Conservation (phyloP, 139 green algal genomes). For the Pleodorina starrii region DNA sequence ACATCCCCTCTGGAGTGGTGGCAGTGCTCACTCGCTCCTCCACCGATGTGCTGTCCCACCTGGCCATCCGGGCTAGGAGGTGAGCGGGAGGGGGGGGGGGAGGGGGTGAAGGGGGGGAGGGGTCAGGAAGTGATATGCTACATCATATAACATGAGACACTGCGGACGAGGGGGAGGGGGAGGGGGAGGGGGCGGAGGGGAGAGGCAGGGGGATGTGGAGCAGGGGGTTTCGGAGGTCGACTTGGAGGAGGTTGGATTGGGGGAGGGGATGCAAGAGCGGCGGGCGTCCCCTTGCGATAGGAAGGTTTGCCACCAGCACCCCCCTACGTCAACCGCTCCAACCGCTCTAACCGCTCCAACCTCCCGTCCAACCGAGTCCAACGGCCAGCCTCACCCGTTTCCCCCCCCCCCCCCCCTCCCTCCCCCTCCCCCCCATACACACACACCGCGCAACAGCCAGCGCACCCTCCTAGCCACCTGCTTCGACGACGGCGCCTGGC, state of each 20-base stretch:
- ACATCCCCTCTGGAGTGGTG: constrained; percentile 86
- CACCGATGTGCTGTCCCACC: constrained; percentile 91
- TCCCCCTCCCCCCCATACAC: too few species aligned
- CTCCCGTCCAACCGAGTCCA: too few species aligned
- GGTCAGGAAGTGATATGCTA: background rate
- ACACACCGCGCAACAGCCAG: constrained; percentile 51
- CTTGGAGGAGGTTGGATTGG: too few species aligned
- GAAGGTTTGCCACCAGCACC: too few species aligned
- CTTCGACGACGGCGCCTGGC: constrained; percentile 75
- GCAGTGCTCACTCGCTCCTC: constrained; percentile 81
- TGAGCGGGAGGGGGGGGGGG: background rate
- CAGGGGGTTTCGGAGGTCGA: too few species aligned
- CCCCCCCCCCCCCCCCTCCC: too few species aligned
- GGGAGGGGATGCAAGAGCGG: too few species aligned
- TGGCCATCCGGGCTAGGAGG: constrained; percentile 89
- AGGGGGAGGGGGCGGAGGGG: background rate
- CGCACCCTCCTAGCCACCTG: constrained; percentile 88
- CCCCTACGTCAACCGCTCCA: too few species aligned
- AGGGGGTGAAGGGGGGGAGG: background rate
- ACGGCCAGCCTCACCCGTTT: too few species aligned
- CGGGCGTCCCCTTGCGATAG: too few species aligned
- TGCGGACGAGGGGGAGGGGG: background rate
- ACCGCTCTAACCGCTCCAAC: too few species aligned
- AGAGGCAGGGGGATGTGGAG: too few species aligned
- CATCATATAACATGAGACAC: background rate